These are phyloP conservation scores for Stemphylium vesicarium DNA, from an alignment of 2,329 filamentous ascomycete species.

Conservation along the genomic window DNA sequence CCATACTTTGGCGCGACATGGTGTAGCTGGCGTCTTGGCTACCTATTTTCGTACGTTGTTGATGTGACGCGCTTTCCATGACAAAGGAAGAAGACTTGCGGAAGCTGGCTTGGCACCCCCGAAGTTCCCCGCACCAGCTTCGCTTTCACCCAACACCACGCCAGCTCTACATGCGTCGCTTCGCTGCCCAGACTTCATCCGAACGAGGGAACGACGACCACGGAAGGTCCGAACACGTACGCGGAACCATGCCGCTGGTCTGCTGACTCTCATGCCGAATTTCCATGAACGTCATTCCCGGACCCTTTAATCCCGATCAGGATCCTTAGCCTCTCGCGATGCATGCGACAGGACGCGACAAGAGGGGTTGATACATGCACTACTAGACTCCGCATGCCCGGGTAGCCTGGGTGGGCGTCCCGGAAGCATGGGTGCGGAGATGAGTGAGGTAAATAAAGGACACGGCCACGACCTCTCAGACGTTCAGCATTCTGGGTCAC, in stretches of 20 bases:
- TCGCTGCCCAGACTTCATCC: slow-evolving; percentile 1
- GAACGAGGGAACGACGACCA: too few relatives aligned
- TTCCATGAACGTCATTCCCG: slow-evolving; percentile 17
- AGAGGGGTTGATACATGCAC: slow-evolving; percentile 38
- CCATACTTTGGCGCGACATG: slow-evolving; percentile 60
- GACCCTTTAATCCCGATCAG: slow-evolving; percentile 19
- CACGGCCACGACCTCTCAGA: slow-evolving; percentile 1
- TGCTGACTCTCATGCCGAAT: not conserved
- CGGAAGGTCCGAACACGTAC: too few relatives aligned
- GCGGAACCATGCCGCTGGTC: slow-evolving; percentile 5
- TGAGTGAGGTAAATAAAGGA: slow-evolving; percentile 7
- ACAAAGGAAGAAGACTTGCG: slow-evolving; percentile 21
- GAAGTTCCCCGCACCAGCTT: slow-evolving; percentile 20
- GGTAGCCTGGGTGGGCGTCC: slow-evolving; percentile 10
- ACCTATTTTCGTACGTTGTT: slow-evolving; percentile 1
- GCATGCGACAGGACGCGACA: slow-evolving; percentile 9
- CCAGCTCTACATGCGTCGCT: too few relatives aligned
- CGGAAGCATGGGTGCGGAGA: slow-evolving; percentile 8
- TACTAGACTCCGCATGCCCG: slow-evolving; percentile 35
- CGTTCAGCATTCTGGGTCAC: not conserved
- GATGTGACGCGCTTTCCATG: slow-evolving; percentile 17
- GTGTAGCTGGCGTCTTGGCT: slow-evolving; percentile 9
- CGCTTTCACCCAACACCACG: not conserved
- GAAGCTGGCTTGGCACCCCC: slow-evolving; percentile 22
- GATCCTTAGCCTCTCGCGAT: slow-evolving; percentile 6